Evolutionary conservation across 192 early-diverging fungal genomes (phyloP).

Genomic region (Podila epigama): DNA sequence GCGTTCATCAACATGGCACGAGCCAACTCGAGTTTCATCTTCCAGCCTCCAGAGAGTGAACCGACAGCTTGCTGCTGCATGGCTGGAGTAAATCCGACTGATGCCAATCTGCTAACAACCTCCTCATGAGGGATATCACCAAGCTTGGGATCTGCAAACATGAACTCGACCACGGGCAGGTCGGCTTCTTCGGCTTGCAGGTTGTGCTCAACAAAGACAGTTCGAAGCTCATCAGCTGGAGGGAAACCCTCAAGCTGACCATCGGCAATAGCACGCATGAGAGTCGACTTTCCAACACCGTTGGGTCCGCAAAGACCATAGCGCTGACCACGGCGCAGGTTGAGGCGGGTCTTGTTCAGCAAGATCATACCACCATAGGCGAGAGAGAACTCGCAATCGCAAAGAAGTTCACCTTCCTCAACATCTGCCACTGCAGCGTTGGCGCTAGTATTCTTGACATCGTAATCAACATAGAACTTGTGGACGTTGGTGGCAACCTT

Average conservation of each 20-base stretch:
- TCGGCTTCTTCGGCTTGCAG: slow-evolving; percentile 75
- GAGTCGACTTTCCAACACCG: slow-evolving; percentile 82
- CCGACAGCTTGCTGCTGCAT: slow-evolving; percentile 69
- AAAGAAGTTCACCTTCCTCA: slow-evolving; percentile 57
- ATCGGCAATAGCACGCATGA: slow-evolving; percentile 84
- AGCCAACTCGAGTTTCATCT: slow-evolving; percentile 87
- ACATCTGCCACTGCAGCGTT: slow-evolving; percentile 50
- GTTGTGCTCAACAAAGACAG: slow-evolving; percentile 79
- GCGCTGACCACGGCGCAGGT: slow-evolving; percentile 74
- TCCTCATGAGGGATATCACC: slow-evolving; percentile 60
- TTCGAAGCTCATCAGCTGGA: slow-evolving; percentile 64
- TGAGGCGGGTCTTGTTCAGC: slow-evolving; percentile 64
- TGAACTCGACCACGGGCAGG: slow-evolving; percentile 70
- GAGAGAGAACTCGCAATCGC: slow-evolving; percentile 81
- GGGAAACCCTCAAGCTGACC: slow-evolving; percentile 79
- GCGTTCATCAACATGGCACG: slow-evolving; percentile 84
- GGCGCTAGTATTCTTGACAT: slow-evolving; percentile 10
- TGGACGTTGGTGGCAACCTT: slow-evolving; percentile 50
- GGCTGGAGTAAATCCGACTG: slow-evolving; percentile 69
- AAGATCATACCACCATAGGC: slow-evolving; percentile 83
- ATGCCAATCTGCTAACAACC: slow-evolving; percentile 50
- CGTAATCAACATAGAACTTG: slow-evolving; percentile 46
- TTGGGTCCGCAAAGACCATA: slow-evolving; percentile 82
- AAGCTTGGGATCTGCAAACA: slow-evolving; percentile 58
- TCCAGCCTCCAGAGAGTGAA: slow-evolving; percentile 83